Evolutionary conservation across 768 basidiomycete species (phyloP).

Genomic region (Sarcodon sp.): DNA sequence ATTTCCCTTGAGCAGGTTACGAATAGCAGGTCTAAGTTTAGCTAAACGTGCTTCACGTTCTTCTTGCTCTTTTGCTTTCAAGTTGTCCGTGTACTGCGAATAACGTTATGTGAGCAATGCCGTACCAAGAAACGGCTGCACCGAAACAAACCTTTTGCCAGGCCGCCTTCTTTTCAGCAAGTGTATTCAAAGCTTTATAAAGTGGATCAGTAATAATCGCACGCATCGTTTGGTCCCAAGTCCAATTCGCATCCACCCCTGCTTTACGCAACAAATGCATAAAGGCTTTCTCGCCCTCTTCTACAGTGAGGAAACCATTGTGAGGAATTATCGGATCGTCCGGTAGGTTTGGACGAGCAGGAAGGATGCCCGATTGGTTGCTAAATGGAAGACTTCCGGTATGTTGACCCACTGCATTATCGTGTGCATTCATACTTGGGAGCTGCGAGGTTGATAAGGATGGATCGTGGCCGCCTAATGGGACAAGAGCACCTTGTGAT

Average conservation of each 20-base stretch:
- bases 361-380: conserved; percentile 43
- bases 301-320: conserved; percentile 75
- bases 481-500: conserved; percentile 39
- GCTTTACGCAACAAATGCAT: conserved; percentile 80
- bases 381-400: conserved; percentile 44
- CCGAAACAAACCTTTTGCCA: conserved; percentile 72
- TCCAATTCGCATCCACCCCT: conserved; percentile 85
- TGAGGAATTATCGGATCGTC: conserved; percentile 85
- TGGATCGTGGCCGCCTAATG: conserved; percentile 39
- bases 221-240: conserved; percentile 98
- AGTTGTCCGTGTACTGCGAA: conserved; percentile 58
- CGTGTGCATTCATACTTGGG: conserved; percentile 19
- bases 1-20: conserved; percentile 78
- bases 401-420: conserved; percentile 35
- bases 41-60: conserved; percentile 74
- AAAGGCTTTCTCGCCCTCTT: conserved; percentile 93
- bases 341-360: conserved; percentile 67
- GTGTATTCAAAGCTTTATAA: conserved; percentile 86
- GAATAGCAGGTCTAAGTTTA: conserved; percentile 76
- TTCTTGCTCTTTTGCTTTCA: conserved; percentile 75
- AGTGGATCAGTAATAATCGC: conserved; percentile 96
- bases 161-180: conserved; percentile 88
- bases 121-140: not conserved
- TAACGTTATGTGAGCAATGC: conserved; percentile 2
- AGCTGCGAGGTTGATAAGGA: conserved; percentile 29